phyloP scores from a whole-genome alignment of 2,329 filamentous ascomycete genomes.

The Cordyceps fumosorosea region DNA sequence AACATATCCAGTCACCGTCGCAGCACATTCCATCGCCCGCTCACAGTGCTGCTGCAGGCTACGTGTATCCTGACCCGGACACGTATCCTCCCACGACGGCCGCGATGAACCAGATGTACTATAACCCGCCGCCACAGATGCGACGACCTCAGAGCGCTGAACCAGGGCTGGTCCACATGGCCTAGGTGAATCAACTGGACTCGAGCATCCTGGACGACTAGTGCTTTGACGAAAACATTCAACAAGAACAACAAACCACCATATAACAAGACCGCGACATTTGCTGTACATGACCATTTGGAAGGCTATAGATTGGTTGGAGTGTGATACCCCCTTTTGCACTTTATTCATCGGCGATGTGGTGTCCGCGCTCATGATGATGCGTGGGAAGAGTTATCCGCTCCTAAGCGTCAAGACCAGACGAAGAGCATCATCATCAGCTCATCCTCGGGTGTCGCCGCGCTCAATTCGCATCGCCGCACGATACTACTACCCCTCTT shows the following conservation, averaged over 20 bases:
- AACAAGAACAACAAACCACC: background rate
- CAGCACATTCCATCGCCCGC: conserved; percentile 39
- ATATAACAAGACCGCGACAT: background rate
- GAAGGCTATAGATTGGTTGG: conserved; percentile 12
- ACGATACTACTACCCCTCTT: background rate
- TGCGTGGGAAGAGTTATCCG: background rate
- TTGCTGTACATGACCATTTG: conserved; percentile 7
- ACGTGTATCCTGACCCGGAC: conserved; percentile 80
- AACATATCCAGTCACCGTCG: conserved; percentile 46
- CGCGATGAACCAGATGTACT: conserved; percentile 65
- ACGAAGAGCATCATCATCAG: background rate
- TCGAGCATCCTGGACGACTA: background rate
- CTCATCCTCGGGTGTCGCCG: background rate
- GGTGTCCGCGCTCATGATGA: background rate
- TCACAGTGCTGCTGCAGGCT: conserved; percentile 54
- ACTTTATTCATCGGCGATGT: background rate
- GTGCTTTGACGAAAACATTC: background rate
- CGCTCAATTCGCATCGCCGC: background rate
- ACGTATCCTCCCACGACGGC: conserved; percentile 53
- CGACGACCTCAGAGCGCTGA: conserved; percentile 72
- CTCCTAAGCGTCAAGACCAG: background rate
- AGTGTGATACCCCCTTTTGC: conserved; percentile 11
- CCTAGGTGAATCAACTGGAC: conserved; percentile 23
- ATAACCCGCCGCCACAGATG: conserved; percentile 56
- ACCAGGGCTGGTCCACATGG: conserved; percentile 42